These are phyloP conservation scores for Candida tallmaniae DNA, from an alignment of 805 yeast genomes.

Conservation along the genomic window DNA sequence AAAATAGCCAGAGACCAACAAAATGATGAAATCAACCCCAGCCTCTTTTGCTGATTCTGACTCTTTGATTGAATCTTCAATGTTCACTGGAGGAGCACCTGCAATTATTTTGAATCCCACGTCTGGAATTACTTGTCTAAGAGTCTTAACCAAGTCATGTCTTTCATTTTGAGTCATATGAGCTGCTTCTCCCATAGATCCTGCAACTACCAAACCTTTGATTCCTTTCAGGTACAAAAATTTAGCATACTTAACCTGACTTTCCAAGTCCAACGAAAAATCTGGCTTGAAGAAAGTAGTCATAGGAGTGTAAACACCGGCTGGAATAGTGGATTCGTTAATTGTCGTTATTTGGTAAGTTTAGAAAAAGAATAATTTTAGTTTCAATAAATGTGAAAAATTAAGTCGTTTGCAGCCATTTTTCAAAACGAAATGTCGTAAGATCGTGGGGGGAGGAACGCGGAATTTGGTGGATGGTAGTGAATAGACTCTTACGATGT, in stretches of 20 bases:
- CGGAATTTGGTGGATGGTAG: too few species aligned
- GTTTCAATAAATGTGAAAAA: too few species aligned
- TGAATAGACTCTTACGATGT: too few species aligned
- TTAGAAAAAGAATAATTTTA: too few species aligned
- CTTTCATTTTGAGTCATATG: conserved; percentile 30
- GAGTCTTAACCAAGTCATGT: conserved; percentile 18
- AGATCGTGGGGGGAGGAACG: too few species aligned
- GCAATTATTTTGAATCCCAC: conserved; percentile 26
- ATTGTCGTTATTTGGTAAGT: too few species aligned
- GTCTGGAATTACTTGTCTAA: conserved; percentile 28
- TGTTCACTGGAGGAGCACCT: conserved; percentile 26
- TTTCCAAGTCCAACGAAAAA: conserved; percentile 23
- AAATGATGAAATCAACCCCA: conserved; percentile 31
- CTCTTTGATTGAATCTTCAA: conserved; percentile 23
- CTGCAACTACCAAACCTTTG: conserved; percentile 32
- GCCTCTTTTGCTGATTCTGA: conserved; percentile 20
- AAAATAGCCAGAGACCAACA: conserved; percentile 33
- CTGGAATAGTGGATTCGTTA: conserved; percentile 9
- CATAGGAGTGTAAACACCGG: conserved; percentile 29
- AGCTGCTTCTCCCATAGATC: conserved; percentile 38
- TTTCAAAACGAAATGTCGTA: too few species aligned
- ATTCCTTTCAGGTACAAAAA: conserved; percentile 24
- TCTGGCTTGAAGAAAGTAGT: conserved; percentile 25
- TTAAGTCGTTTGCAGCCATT: too few species aligned
- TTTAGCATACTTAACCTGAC: conserved; percentile 28